Evolutionary conservation across 129 eudicot genomes (phyloP), one percentile per base, ranked within the genome.

Genomic region (Erigeron canadensis): DNA sequence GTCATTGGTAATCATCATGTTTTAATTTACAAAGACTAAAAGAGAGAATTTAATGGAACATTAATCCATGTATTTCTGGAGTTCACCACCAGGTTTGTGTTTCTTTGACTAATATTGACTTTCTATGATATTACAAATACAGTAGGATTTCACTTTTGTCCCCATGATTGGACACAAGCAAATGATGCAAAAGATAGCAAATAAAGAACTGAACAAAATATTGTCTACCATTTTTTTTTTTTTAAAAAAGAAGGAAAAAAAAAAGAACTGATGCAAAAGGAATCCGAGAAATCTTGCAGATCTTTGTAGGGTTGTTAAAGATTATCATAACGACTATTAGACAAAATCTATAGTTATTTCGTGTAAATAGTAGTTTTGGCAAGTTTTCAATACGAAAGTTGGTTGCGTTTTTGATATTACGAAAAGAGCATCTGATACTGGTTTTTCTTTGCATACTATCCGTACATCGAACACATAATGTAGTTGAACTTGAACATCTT

Each of bases 41-140:
- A 63, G 67, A 77, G 81, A 74, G 71, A 48, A 50, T 78, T 41
- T 63, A 53, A 69, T 60, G 65, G 37, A 59, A 47, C 28, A 72
- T 73, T 53, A 74, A 74, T 54, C 73, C 77, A 54, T 78, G 77
- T 71, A 68, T 63, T 78, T 78, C 19, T 78, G 71, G 77, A 78
- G 51, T 71, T 71, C 1, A 56, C 48, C n/a, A 21, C 39, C 23
- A 70, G 47, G 50, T 23, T 23, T 70, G 67, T 77, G 71, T 53
- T 63, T 55, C 22, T 65, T 41, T 66, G 46, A 66, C 73, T 41
- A 34, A 21, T 42, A 61, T 54, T 63, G 72, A 71, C 67, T 63
- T 55, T 69, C 4, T 70, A 3, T 70, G 73, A 65, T 43, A n/a
- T 66, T 10, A 42, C 72, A 43, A 42, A 9, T 41, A 22, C 34